Base-by-base conservation (phyloP, 1,284 basidiomycete genomes). In the Moniliophthora roreri region DNA sequence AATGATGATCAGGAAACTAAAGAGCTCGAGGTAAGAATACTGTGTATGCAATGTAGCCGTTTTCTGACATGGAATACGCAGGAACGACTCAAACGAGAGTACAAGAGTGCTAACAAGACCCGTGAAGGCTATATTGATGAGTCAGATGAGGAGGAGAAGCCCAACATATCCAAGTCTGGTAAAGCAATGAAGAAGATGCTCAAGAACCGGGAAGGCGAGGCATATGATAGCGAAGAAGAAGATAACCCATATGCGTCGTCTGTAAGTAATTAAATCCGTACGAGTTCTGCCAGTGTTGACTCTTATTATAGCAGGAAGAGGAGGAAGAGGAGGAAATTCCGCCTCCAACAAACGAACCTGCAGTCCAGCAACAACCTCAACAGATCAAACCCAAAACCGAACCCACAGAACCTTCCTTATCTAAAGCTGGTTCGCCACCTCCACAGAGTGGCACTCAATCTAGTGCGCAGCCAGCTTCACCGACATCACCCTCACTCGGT, bases 31-130 rank as follows among this genome's bases (percentile, higher is more conserved):
- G 91, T 88, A 24, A 32, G 44, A 13, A 10, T 13, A 16, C n/a
- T n/a, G n/a, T n/a, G n/a, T 32, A 15, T 28, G 26, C 23, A 6
- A 28, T 18, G 15, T 16, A 24, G 20, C 46, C 42, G 7, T 18
- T 21, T 6, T 28, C 28, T 54, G 13, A 48, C 34, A 15, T 35
- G 26, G 52, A 34, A 18, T 47, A 20, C 5, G 41, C 58, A 93
- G 91, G 91, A 93, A 68, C 87, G 91, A 15, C 73, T 94, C 44
- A 93, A 93, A 69, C 82, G 84, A 50, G 90, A 93, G 65, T 91
- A 92, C 65, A 84, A 85, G 64, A 72, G 71, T 13, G 90, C 88
- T 18, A 92, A 92, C 67, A 89, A 89, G 65, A 76, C 73, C 37
- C 78, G 84, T 15, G 87, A 89, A 51, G 80, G 80, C 4, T 79